Base-by-base conservation (phyloP, 1,284 basidiomycete genomes). In the Mycosarcoma maydis region DNA sequence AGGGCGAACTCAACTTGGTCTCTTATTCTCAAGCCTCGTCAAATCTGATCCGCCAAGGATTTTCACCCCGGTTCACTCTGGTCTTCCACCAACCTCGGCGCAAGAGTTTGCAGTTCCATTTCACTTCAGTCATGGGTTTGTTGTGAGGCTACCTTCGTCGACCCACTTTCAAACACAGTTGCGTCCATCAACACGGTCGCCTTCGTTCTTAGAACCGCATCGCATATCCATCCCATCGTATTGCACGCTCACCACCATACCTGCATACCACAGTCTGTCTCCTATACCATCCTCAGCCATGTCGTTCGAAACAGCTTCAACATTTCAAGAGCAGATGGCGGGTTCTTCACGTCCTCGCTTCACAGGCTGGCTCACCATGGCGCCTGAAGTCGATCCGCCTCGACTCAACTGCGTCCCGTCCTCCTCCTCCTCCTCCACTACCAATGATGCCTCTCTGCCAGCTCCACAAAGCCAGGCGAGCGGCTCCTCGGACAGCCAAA, bases 301-400 rank as follows among this genome's bases (percentile, higher is more conserved):
- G 55, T 51, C 57, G 1, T 56, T 33, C 41, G 38, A 67, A 23
- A 26, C 34, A 34, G 39, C 13, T 7, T 26, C 66, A 10, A 55
- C 67, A 7, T 27, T 65, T 5, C 60, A 60, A 36, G 60, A 60
- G 38, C 60, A 64, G 49, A 60, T 65, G 60, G 61, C 57, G 4
- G 60, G 56, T 9, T 52, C 60, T 5, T 65, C 67, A 11, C 47
- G 51, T 26, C 53, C 67, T 47, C 69, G 65, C 32, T 72, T 72
- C 52, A 62, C 59, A 30, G 71, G 75, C 13, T 77, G 73, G 73
- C 71, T 77, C 40, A 65, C 67, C 30, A 77, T 77, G 75, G 75
- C 72, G 0, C 75, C 75, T 13, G 58, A 70, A 30, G 41, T 67
- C 34, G 59, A 61, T 33, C 57, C 58, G 10, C 46, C 48, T 41